A percentile compares a stretch with the other conserved stretches of the same genome.
phyloP scores from a whole-genome alignment of 176 grass and related monocot genomes.

The Ampelocalamus luodianensis region DNA sequence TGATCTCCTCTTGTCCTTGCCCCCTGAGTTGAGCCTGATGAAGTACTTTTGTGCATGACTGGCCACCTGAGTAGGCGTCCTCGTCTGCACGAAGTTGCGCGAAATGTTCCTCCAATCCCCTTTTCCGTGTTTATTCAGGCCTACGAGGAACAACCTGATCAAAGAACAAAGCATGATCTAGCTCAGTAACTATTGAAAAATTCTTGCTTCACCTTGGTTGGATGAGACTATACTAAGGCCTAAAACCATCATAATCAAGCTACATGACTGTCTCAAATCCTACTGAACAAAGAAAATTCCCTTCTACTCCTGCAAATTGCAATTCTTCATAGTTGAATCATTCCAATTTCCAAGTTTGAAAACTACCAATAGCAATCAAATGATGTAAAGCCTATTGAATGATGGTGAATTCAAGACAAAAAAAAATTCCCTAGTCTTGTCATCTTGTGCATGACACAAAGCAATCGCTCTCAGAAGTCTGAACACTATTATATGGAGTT shows the following conservation, averaged over 20 bases:
- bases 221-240: not conserved
- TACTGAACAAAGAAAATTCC: slow-evolving; percentile 33
- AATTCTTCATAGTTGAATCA: not conserved
- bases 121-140: slow-evolving; percentile 79
- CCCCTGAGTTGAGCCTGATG: slow-evolving; percentile 81
- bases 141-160: slow-evolving; percentile 74
- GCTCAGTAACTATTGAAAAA: slow-evolving; percentile 21
- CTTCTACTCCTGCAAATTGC: not conserved
- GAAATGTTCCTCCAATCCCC: slow-evolving; percentile 98
- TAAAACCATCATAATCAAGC: slow-evolving; percentile 27
- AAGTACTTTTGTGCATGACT: slow-evolving; percentile 96
- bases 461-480: slow-evolving; percentile 45
- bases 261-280: slow-evolving; percentile 33
- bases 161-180: slow-evolving; percentile 31
- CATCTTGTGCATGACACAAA: slow-evolving; percentile 41
- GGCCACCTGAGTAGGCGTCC: slow-evolving; percentile 90
- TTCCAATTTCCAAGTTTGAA: not conserved
- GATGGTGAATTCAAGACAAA: slow-evolving; percentile 33
- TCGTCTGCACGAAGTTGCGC: slow-evolving; percentile 70
- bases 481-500: not conserved
- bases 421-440: slow-evolving; percentile 29
- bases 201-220: not conserved
- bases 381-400: slow-evolving; percentile 36
- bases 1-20: slow-evolving; percentile 90
- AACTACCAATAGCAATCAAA: slow-evolving; percentile 1